Evolutionary conservation across 306 rosid genomes (phyloP), one percentile per base, ranked within the genome.

Genomic region (Rosa chinensis): DNA sequence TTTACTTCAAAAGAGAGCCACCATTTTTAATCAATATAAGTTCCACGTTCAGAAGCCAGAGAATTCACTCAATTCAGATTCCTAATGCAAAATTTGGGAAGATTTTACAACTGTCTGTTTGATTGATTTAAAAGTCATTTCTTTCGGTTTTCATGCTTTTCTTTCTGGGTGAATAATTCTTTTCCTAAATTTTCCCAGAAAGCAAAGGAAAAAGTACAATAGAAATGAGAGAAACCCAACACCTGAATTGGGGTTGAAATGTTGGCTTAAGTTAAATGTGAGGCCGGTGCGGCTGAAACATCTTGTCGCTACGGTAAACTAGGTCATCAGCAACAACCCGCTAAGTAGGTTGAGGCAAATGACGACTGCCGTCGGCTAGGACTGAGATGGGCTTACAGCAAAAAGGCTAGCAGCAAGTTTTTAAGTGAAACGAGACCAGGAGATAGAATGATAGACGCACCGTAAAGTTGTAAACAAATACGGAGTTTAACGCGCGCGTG

Each of bases 161-260:
- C 4, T 61, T 48, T 32, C 42, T 10, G 40, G 56, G 10, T 59
- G 56, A 71, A 52, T n/a, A 21, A 78, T 53, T 76, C 58, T 10
- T 47, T 16, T 10, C 52, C 69, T 28, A 10, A 74, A 55, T 47
- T 79, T 83, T 83, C 74, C 67, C 43, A 71, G 25, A 6, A 32
- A 12, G 55, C 16, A 48, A 58, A 44, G 4, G 16, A 47, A 5
- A 10, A 7, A 52, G 37, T 21, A 8, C 18, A 20, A 39, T 37
- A 53, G 5, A 44, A 77, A 45, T 14, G 39, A 73, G 32, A 43
- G 44, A 59, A 49, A 72, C 16, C 43, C 21, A 77, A 45, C 52
- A 90, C 97, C 92, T 91, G 86, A 74, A 85, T 67, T 37, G 82
- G 80, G 10, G 94, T 84, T 17, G 95, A 90, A 89, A 88, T 86